Evolutionary conservation across 2,329 filamentous ascomycete genomes (phyloP).

Genomic region (Microascus cirrosus): DNA sequence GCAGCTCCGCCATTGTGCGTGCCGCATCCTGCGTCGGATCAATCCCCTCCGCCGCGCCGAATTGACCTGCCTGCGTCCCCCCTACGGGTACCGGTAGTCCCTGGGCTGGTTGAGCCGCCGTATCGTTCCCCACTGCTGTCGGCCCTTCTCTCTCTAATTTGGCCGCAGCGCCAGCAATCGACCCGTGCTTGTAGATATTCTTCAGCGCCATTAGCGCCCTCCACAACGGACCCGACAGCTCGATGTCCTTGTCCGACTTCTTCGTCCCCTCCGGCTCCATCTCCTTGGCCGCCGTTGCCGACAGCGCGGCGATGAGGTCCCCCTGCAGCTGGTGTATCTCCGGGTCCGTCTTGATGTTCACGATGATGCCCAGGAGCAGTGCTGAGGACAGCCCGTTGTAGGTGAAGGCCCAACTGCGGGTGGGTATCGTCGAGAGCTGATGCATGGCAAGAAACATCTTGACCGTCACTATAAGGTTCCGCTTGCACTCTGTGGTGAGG

Average conservation of each 20-base stretch:
- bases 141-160: conserved; percentile 37
- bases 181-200: conserved; percentile 57
- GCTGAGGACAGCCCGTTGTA: conserved; percentile 57
- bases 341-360: conserved; percentile 51
- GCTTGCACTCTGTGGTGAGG: conserved; percentile 47
- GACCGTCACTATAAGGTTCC: conserved; percentile 53
- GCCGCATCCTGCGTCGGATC: conserved; percentile 52
- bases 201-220: conserved; percentile 49
- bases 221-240: conserved; percentile 49
- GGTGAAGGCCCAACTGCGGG: conserved; percentile 56
- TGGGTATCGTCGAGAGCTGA: conserved; percentile 54
- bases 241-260: conserved; percentile 47
- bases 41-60: conserved; percentile 8
- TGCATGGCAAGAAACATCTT: conserved; percentile 61
- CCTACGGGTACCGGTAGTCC: background rate
- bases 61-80: background rate
- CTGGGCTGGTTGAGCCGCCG: background rate
- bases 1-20: conserved; percentile 54
- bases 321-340: conserved; percentile 54
- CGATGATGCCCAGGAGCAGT: conserved; percentile 50
- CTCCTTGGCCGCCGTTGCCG: conserved; percentile 53
- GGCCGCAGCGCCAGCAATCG: conserved; percentile 37
- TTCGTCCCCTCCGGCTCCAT: conserved; percentile 40
- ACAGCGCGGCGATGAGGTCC: conserved; percentile 51
- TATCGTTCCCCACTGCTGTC: conserved; percentile 21